Evolutionary conservation across 441 rosid species (phyloP).

Genomic region (Corymbia calophylla): DNA sequence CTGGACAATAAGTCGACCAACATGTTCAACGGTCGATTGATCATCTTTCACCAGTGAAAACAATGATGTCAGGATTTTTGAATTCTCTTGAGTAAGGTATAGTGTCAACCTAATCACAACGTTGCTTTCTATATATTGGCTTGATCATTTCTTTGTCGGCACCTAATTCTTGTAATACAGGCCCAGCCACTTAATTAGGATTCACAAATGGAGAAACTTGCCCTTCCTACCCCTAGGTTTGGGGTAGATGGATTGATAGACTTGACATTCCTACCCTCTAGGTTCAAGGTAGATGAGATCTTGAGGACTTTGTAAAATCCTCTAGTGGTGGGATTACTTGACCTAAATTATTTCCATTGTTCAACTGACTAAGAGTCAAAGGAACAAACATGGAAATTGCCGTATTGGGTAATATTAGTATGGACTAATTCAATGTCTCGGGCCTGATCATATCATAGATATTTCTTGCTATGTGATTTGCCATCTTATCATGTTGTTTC

Average conservation of each 20-base stretch:
- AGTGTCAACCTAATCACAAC: background rate
- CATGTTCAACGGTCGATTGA: background rate
- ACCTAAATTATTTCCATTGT: background rate
- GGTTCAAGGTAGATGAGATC: background rate
- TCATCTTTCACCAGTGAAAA: background rate
- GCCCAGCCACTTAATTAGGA: background rate
- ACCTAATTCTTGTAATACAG: background rate
- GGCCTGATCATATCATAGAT: background rate
- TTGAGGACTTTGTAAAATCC: background rate
- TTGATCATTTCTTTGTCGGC: background rate
- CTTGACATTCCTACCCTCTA: background rate
- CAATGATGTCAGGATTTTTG: background rate
- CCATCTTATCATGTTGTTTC: background rate
- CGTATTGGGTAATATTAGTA: background rate
- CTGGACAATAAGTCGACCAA: background rate
- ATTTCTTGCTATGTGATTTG: background rate
- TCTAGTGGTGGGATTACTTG: fast-evolving
- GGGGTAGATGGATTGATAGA: background rate
- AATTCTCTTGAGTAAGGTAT: background rate
- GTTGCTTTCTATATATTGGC: background rate
- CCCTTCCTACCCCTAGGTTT: fast-evolving
- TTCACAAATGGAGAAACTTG: background rate
- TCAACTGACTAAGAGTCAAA: background rate
- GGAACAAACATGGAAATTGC: fast-evolving
- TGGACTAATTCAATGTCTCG: background rate